Evolutionary conservation across 306 rosid genomes (phyloP), one percentile per base, ranked within the genome.

Genomic region (Notholithocarpus densiflorus): DNA sequence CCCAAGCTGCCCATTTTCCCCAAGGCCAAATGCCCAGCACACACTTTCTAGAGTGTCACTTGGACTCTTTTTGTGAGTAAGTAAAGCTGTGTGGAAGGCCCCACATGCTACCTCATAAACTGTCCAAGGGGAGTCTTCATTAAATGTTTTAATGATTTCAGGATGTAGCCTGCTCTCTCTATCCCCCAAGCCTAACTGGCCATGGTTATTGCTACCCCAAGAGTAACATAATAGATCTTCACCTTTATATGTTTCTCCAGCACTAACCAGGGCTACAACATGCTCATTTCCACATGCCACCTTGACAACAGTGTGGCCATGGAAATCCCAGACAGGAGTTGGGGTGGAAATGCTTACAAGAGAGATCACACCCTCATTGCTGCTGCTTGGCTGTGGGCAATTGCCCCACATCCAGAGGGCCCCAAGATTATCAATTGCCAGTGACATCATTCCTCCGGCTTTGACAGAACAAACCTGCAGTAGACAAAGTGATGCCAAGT

Each of bases 1-100:
- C 60, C 98, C 98, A 40, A 94, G 98, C 82, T 94, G 98, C 81
- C 98, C 98, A 15, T 92, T 94, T 23, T 91, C 97, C 71, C 98
- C 95, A 13, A 83, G 89, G 83, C 97, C 98, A 84, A 92, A 89
- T 12, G 97, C 92, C 97, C 97, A 91, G 80, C 97, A 92, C 48
- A 52, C 72, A 82, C 94, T 89, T 81, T 83, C 89, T 73, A 81
- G 81, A 78, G 75, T 72, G 18, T 81, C 91, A 21, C 73, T 53
- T 31, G 79, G 77, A 18, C 88, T 75, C 89, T 87, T 91, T 75
- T 77, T 84, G 84, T 32, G 89, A 78, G 92, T 78, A 53, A 94
- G 97, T 85, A 92, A 82, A 86, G 97, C 98, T 12, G 98, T 92
- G 94, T 94, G 98, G 75, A 74, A 91, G 74, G 95, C 93, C 74